Conservation (phyloP, 2,329 filamentous ascomycete genomes). For the Colletotrichum gloeosporioides region DNA sequence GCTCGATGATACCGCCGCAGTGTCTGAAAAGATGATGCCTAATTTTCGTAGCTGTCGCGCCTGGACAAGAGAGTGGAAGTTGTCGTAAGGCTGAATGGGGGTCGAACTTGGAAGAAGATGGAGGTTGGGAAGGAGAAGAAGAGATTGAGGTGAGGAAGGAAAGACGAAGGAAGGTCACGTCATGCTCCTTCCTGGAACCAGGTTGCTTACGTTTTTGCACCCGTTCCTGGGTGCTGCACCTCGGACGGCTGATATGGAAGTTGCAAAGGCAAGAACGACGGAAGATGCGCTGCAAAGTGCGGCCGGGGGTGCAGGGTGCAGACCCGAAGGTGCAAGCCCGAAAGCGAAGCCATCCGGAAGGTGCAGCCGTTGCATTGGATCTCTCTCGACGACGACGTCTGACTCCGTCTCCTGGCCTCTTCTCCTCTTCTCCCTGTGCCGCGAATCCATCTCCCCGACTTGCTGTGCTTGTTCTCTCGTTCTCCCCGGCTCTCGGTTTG, state of each 20-base stretch:
- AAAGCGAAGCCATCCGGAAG: neutral
- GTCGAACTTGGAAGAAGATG: neutral
- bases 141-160: neutral
- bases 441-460: neutral
- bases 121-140: neutral
- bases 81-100: too few relatives aligned
- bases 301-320: neutral
- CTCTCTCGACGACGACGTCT: neutral
- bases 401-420: neutral
- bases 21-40: neutral
- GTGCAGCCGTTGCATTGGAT: neutral
- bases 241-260: neutral
- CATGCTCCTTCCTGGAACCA: neutral
- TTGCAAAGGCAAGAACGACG: neutral
- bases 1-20: neutral
- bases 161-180: neutral
- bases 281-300: neutral
- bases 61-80: neutral
- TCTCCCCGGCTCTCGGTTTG: neutral
- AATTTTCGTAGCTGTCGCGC: neutral
- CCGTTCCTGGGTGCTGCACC: neutral
- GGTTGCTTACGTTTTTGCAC: neutral
- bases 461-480: neutral
- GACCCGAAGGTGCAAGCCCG: neutral
- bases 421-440: neutral